Evolutionary conservation across 345 rosid species (phyloP).

Genomic region (Populus davidiana): DNA sequence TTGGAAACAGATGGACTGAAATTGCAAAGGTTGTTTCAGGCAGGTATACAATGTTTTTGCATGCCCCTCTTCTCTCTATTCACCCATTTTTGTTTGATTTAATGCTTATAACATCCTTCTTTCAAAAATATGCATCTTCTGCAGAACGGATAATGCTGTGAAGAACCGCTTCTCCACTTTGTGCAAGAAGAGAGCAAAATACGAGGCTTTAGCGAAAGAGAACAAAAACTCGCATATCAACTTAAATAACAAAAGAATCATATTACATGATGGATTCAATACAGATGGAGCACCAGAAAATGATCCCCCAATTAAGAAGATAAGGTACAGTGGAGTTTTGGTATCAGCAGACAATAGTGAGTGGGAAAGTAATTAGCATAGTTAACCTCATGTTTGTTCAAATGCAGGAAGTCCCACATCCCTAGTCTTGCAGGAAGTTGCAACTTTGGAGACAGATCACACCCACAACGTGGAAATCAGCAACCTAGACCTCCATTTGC

Average conservation of each 20-base stretch:
- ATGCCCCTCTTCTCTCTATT: neutral
- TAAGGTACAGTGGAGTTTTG: conserved; percentile 37
- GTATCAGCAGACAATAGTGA: neutral
- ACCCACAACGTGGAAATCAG: conserved; percentile 43
- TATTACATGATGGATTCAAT: conserved; percentile 41
- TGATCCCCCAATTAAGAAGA: conserved; percentile 49
- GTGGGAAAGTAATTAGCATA: neutral
- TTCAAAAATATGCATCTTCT: conserved; percentile 16
- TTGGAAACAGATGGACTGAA: conserved; percentile 98
- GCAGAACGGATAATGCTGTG: conserved; percentile 97
- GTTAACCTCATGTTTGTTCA: conserved; percentile 6
- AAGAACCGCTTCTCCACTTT: conserved; percentile 94
- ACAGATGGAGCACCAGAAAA: conserved; percentile 41
- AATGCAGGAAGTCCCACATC: conserved; percentile 68
- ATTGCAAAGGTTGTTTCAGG: conserved; percentile 99
- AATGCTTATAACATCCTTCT: neutral
- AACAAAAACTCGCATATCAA: conserved; percentile 48
- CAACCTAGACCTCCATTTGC: conserved; percentile 63
- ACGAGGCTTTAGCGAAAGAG: conserved; percentile 84
- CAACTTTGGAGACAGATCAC: conserved; percentile 51
- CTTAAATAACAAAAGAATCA: conserved; percentile 66
- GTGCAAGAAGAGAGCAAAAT: conserved; percentile 96
- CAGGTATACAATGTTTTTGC: conserved; percentile 49
- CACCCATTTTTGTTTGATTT: neutral
- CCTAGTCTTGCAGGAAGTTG: conserved; percentile 39